These are phyloP conservation scores for Cenococcum geophilum DNA, from an alignment of 495 filamentous ascomycete species.

Conservation along the genomic window DNA sequence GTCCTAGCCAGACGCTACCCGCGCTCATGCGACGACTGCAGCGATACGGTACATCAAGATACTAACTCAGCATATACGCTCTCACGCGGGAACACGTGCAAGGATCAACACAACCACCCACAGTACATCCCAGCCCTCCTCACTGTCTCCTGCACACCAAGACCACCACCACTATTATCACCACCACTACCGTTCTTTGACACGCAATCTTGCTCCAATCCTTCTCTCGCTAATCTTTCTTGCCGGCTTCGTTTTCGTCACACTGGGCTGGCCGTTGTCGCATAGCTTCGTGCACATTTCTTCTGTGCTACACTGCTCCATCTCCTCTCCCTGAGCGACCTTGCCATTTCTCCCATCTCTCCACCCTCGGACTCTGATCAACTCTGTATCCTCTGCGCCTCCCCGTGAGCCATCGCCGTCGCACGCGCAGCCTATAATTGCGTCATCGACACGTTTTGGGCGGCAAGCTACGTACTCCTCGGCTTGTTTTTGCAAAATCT, in stretches of 20 bases:
- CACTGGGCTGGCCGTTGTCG: not conserved
- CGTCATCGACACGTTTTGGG: slow-evolving; percentile 19
- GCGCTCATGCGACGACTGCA: not conserved
- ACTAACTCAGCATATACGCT: not conserved
- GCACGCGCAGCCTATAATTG: slow-evolving; percentile 19
- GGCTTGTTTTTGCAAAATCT: not conserved
- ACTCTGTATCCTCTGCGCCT: slow-evolving; percentile 15
- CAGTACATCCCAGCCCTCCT: not conserved
- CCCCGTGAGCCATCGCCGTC: slow-evolving; percentile 2
- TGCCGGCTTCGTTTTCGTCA: not conserved
- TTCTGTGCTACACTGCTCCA: slow-evolving; percentile 4
- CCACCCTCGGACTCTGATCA: slow-evolving; percentile 18
- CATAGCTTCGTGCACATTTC: not conserved
- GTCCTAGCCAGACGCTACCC: not conserved
- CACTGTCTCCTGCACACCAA: not conserved
- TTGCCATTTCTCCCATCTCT: not conserved
- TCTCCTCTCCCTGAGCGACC: not conserved
- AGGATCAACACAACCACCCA: not conserved
- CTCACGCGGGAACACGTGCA: slow-evolving; percentile 21
- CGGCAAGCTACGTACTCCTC: slow-evolving; percentile 9
- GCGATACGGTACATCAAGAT: not conserved
- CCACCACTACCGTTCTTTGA: slow-evolving; percentile 1
- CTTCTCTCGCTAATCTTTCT: not conserved
- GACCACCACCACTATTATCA: not conserved
- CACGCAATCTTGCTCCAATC: not conserved